phyloP scores from a whole-genome alignment of 805 yeast genomes.

The Pachysolen tannophilus region DNA sequence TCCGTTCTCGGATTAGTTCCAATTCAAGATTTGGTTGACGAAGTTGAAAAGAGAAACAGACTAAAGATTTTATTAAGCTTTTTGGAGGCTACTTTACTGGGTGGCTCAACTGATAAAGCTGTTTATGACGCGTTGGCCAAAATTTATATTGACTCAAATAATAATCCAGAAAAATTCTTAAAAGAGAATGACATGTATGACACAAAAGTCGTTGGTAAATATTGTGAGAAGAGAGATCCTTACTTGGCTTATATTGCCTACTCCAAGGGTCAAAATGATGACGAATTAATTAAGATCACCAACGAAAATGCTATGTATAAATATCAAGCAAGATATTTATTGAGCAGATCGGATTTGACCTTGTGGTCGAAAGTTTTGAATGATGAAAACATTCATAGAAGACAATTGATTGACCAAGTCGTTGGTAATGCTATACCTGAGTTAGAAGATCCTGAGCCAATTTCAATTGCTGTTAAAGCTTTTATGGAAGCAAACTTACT shows the following conservation, averaged over 20 bases:
- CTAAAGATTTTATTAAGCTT: conserved; percentile 87
- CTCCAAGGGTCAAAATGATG: conserved; percentile 90
- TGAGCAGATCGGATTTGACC: conserved; percentile 75
- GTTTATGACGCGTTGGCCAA: conserved; percentile 93
- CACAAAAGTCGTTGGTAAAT: conserved; percentile 92
- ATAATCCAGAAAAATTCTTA: conserved; percentile 94
- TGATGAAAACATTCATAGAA: conserved; percentile 76
- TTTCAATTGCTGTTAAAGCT: conserved; percentile 87
- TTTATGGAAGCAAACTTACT: conserved; percentile 95
- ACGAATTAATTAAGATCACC: conserved; percentile 82
- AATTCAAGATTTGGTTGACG: conserved; percentile 77
- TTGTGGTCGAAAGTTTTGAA: conserved; percentile 78
- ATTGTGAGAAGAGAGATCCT: conserved; percentile 99
- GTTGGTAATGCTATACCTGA: conserved; percentile 96
- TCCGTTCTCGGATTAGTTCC: conserved; percentile 95
- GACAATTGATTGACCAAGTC: conserved; percentile 88
- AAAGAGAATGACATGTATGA: conserved; percentile 86
- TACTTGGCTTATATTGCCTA: conserved; percentile 96
- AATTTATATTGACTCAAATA: conserved; percentile 95
- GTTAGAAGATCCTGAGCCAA: conserved; percentile 85
- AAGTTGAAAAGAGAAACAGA: conserved; percentile 95
- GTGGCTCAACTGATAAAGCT: conserved; percentile 84
- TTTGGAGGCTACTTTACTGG: conserved; percentile 78
- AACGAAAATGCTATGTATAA: conserved; percentile 98
- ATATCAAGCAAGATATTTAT: conserved; percentile 95